Evolutionary conservation across 441 rosid genomes (phyloP), one percentile per base, ranked within the genome.

Genomic region (Biscutella laevigata): DNA sequence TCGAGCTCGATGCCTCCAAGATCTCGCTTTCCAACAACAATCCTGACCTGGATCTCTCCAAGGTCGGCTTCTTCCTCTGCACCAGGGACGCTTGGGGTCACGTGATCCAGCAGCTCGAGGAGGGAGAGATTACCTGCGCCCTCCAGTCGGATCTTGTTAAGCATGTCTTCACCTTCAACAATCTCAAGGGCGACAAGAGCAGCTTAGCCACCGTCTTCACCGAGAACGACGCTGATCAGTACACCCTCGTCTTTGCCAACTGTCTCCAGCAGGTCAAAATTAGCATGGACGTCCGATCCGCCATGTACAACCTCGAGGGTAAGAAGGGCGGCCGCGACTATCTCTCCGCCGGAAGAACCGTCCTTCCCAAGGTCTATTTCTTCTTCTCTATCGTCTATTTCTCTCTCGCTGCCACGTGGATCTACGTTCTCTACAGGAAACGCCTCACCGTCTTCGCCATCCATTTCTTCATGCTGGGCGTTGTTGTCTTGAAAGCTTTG

Each of bases 401-500:
- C 63, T 32, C 36, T 7, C 73, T 91, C 12, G 79, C 86, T 6
- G 88, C 79, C 29, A 37, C 80, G 1, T 91, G 96, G 98, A 72
- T 91, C 64, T 53, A 60, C 52, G 71, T 88, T 2, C 66, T 91
- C 36, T 75, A 81, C 57, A 74, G 58, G 70, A 91, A 91, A 63
- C 86, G 96, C 5, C 77, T 71, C 56, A 81, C 87, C 8, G 87
- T 82, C 32, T 87, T 70, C 48, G 70, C 78, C 29, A 91, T 91
- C 62, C 98, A 91, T 56, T 78, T 85, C 72, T 91, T 91, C 69
- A 91, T 91, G 98, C 77, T 91, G 14, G 87, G 80, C 2, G 96
- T 91, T 4, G 80, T 83, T 34, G 25, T 82, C 2, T 11, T 91
- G 43, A 91, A 91, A 62, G 83, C 94, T 0, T 4, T 80, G 63